Conservation (phyloP, 768 basidiomycete genomes). For the Lactarius evosmus region DNA sequence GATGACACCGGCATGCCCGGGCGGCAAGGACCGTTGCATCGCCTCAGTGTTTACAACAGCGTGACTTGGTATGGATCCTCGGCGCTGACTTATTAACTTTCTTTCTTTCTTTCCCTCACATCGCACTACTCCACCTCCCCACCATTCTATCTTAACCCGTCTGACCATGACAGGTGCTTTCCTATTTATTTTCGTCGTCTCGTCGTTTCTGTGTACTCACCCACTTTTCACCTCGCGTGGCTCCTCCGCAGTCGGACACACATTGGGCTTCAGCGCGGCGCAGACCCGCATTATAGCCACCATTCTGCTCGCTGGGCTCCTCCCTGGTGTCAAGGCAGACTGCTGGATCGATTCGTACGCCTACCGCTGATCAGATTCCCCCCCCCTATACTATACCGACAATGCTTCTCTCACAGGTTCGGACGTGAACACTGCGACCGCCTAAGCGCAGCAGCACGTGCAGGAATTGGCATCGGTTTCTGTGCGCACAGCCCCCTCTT, state of each 20-base stretch:
- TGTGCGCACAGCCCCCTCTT: neutral
- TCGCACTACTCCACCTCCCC: neutral
- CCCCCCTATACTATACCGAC: neutral
- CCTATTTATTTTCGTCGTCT: neutral
- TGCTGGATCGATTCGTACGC: constrained; percentile 14
- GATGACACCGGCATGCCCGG: neutral
- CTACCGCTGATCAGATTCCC: no score
- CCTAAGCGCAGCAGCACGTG: constrained; percentile 8
- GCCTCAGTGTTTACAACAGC: neutral
- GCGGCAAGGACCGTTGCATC: neutral
- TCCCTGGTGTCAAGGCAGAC: constrained; percentile 8
- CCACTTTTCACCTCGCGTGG: neutral
- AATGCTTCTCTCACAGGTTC: neutral
- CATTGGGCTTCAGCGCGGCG: neutral
- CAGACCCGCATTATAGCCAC: neutral
- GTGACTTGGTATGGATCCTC: neutral
- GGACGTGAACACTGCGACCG: neutral
- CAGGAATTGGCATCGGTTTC: neutral
- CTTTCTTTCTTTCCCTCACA: neutral
- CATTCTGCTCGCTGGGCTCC: neutral
- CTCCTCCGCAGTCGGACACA: neutral
- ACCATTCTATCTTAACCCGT: no score
- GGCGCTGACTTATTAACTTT: neutral
- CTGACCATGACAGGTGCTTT: neutral
- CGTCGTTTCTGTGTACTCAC: neutral